Evolutionary conservation across 1,284 basidiomycete species (phyloP).

Genomic region (Inonotus hispidus): DNA sequence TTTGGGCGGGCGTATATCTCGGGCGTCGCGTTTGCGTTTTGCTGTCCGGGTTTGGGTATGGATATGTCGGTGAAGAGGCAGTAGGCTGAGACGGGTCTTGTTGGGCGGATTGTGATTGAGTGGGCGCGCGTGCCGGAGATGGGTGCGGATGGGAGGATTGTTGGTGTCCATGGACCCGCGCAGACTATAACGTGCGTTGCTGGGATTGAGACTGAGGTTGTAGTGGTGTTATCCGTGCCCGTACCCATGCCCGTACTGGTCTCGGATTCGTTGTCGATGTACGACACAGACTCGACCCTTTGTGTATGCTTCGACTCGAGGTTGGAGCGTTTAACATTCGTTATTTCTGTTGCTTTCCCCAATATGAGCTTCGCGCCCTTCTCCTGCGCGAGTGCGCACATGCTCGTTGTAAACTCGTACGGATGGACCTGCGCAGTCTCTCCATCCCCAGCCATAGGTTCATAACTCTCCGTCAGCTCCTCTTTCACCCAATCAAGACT

Average conservation of each 20-base stretch:
- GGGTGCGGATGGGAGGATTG: slow-evolving; percentile 45
- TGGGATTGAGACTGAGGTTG: slow-evolving; percentile 42
- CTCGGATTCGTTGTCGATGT: slow-evolving; percentile 33
- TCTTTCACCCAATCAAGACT: slow-evolving; percentile 61
- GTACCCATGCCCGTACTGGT: no score
- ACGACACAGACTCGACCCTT: slow-evolving; percentile 50
- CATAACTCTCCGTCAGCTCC: slow-evolving; percentile 53
- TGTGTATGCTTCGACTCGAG: slow-evolving; percentile 28
- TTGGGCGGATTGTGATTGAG: slow-evolving; percentile 52
- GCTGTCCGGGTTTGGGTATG: slow-evolving; percentile 23
- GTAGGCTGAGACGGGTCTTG: slow-evolving; percentile 30
- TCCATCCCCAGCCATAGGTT: slow-evolving; percentile 51
- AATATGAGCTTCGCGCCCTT: slow-evolving; percentile 42
- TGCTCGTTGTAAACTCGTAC: slow-evolving; percentile 70
- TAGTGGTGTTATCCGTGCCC: slow-evolving; percentile 26
- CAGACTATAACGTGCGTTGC: slow-evolving; percentile 70
- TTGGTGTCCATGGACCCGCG: slow-evolving; percentile 85
- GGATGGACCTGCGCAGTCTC: slow-evolving; percentile 81
- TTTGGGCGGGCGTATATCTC: slow-evolving; percentile 69
- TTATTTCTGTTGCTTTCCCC: slow-evolving; percentile 40
- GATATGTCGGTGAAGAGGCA: slow-evolving; percentile 20
- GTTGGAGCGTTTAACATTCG: slow-evolving; percentile 11
- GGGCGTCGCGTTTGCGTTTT: slow-evolving; percentile 48
- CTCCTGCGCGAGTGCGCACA: slow-evolving; percentile 64
- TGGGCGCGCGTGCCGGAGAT: slow-evolving; percentile 59